Base-by-base conservation (phyloP, 352 stramenopile species). In the Pythium pyrilobum region DNA sequence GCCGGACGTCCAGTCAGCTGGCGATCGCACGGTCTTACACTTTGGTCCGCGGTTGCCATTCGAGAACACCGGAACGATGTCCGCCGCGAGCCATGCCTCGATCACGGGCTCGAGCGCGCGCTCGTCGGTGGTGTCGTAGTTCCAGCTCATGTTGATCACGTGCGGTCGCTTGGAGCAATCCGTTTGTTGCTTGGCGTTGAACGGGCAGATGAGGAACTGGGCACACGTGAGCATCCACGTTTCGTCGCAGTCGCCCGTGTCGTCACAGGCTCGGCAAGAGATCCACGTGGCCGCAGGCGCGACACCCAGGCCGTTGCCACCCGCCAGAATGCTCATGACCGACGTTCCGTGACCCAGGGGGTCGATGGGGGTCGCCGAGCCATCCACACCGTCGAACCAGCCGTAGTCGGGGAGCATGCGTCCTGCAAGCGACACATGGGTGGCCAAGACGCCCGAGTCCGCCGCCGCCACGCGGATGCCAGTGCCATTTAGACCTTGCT, bases 61-160 rank as follows among this genome's bases (percentile, higher is more conserved):
- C 9, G 72, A 71, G 29, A 85, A 77, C 3, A 85, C 68, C 0
- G 74, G 72, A 21, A 85, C 63, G 36, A 83, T 85, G 2, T 69
- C 72, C 0, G 72, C 74, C 24, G 63, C 73, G 31, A 71, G 65
- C 74, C 74, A 85, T 24, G 77, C 74, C 27, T 67, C 64, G 20
- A 85, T 37, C 5, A 41, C 47, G 8, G 56, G 43, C 56, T 69
- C 39, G 5, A 63, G 48, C 16, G 44, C 18, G 9, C 46, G 56
- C 13, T 61, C 62, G 23, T 57, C 62, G 20, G 66, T 45, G 33
- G 61, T 64, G 37, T 85, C 74, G 29, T 74, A 61, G 56, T 77
- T 81, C 74, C 74, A 85, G 43, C 69, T 81, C 52, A 81, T 81
- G 63, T 77, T 85, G 61, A 85, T 62, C n/a, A 85, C 66, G 39